These are phyloP conservation scores for Aschersonia sp. DNA, from an alignment of 2,329 filamentous ascomycete species.

Conservation along the genomic window DNA sequence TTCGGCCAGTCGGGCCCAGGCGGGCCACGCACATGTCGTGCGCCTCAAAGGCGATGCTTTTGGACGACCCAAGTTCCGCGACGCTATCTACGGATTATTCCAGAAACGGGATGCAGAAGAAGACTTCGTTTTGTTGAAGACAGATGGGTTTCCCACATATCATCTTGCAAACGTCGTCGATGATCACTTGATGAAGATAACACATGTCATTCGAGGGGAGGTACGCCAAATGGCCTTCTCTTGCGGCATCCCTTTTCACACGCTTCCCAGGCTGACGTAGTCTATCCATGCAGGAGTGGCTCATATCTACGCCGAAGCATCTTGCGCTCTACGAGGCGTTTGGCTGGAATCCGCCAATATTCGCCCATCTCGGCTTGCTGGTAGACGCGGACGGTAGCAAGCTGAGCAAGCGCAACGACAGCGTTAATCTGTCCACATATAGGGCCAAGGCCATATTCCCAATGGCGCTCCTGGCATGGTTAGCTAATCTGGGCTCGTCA, in stretches of 20 bases:
- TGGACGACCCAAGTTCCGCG: slow-evolving; percentile 49
- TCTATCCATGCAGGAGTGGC: slow-evolving; percentile 56
- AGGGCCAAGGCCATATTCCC: slow-evolving; percentile 30
- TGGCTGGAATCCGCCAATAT: slow-evolving; percentile 57
- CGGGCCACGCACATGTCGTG: slow-evolving; percentile 60
- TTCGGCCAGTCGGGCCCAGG: slow-evolving; percentile 52
- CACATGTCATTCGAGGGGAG: slow-evolving; percentile 82
- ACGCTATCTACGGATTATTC: slow-evolving; percentile 65
- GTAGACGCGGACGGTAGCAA: slow-evolving; percentile 56
- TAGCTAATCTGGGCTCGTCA: slow-evolving; percentile 47
- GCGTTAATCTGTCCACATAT: slow-evolving; percentile 36
- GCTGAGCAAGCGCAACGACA: slow-evolving; percentile 67
- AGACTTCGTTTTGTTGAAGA: slow-evolving; percentile 83
- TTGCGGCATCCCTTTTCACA: neutral
- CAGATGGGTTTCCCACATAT: slow-evolving; percentile 86
- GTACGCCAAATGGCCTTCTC: slow-evolving; percentile 24
- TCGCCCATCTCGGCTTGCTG: slow-evolving; percentile 67
- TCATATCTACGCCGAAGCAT: slow-evolving; percentile 75
- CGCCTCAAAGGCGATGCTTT: slow-evolving; percentile 50
- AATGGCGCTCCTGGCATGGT: slow-evolving; percentile 56
- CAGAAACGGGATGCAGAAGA: slow-evolving; percentile 44
- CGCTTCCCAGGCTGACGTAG: neutral
- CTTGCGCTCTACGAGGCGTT: slow-evolving; percentile 61
- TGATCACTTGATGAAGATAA: slow-evolving; percentile 89
- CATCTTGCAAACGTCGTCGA: slow-evolving; percentile 96